Conservation (phyloP, 352 stramenopile species). For the Globisporangium emineosum region DNA sequence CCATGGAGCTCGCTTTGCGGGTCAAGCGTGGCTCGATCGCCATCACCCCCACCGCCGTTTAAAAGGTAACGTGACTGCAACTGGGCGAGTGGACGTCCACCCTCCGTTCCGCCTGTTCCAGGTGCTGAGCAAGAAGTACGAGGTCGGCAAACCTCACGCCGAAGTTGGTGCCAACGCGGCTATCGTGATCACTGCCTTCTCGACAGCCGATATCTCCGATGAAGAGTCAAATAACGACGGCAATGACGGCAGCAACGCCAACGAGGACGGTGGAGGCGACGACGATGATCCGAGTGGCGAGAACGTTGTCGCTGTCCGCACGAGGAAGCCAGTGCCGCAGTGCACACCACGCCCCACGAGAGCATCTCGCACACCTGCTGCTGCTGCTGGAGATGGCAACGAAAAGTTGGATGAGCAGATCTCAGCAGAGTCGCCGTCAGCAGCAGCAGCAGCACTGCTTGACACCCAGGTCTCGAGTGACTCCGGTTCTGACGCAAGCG, state of each 20-base stretch:
- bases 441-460: background rate
- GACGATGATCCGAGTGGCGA: background rate
- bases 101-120: slow-evolving; percentile 7
- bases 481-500: background rate
- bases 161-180: background rate
- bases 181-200: background rate
- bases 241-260: background rate
- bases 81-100: background rate
- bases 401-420: background rate
- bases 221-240: background rate
- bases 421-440: background rate
- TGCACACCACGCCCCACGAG: slow-evolving; percentile 2
- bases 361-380: background rate
- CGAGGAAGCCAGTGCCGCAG: background rate
- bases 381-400: background rate
- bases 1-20: background rate
- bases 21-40: background rate
- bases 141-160: background rate
- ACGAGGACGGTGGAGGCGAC: background rate
- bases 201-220: background rate
- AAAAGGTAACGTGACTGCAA: background rate
- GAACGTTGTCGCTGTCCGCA: background rate
- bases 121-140: slow-evolving; percentile 7
- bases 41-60: background rate
- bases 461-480: background rate